Evolutionary conservation across 441 rosid species (phyloP).

Genomic region (Euphorbia schlechtendalii): DNA sequence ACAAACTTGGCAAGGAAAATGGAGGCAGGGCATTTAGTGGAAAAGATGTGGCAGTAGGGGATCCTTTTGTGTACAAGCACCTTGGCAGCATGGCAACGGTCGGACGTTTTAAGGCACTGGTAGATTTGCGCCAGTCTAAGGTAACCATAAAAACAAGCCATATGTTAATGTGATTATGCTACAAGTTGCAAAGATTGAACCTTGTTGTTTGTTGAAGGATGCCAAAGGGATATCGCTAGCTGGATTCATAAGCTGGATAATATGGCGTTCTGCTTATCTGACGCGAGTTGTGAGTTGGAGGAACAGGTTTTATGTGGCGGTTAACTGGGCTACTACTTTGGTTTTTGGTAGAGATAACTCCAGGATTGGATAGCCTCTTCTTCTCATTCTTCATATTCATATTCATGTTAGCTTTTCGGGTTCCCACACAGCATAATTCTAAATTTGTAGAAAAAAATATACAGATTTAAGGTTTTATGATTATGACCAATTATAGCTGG

Average conservation of each 20-base stretch:
- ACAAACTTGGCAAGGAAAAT: constrained; percentile 51
- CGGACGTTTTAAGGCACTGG: constrained; percentile 81
- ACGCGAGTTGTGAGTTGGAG: constrained; percentile 93
- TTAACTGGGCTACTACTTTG: constrained; percentile 83
- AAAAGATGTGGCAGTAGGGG: constrained; percentile 46
- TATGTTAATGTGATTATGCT: no score
- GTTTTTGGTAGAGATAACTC: constrained; percentile 83
- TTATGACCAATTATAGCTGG: background rate
- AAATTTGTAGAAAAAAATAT: no score
- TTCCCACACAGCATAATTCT: background rate
- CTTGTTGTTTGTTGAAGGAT: constrained; percentile 27
- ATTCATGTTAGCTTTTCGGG: background rate
- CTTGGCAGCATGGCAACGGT: constrained; percentile 93
- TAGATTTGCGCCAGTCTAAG: constrained; percentile 84
- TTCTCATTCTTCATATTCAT: background rate
- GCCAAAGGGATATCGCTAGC: constrained; percentile 69
- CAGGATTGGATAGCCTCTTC: constrained; percentile 34
- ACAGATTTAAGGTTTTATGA: background rate
- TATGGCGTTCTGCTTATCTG: constrained; percentile 89
- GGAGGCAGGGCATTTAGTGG: constrained; percentile 58
- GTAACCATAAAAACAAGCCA: constrained; percentile 22
- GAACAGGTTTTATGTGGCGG: constrained; percentile 76
- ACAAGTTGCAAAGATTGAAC: background rate
- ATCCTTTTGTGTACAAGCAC: constrained; percentile 79
- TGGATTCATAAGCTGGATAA: constrained; percentile 72